A percentile compares a stretch with the other conserved stretches of the same genome.
Conservation (phyloP, 2,329 filamentous ascomycete species). For the Alternaria brassicicola region DNA sequence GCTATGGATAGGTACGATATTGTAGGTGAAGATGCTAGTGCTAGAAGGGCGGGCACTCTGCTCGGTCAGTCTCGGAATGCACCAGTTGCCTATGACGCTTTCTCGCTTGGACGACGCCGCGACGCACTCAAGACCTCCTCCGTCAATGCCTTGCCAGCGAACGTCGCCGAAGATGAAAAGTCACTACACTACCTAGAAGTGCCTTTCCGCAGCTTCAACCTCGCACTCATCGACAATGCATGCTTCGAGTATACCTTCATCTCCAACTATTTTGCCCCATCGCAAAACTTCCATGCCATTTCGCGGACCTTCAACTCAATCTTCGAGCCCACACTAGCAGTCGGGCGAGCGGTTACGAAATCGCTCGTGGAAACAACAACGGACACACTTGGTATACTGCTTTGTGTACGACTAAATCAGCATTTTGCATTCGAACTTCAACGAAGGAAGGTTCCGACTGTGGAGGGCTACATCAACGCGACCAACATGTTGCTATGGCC, state of each 20-base stretch:
- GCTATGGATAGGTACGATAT: conserved; percentile 81
- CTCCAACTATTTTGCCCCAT: conserved; percentile 83
- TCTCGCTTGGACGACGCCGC: conserved; percentile 83
- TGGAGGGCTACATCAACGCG: conserved; percentile 90
- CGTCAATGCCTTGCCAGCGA: conserved; percentile 80
- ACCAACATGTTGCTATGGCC: conserved; percentile 98
- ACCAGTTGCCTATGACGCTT: conserved; percentile 78
- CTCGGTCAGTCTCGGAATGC: conserved; percentile 43
- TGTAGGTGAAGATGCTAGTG: conserved; percentile 76
- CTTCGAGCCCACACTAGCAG: conserved; percentile 86
- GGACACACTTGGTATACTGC: conserved; percentile 83
- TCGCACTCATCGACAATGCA: conserved; percentile 91
- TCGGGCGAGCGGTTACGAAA: conserved; percentile 79
- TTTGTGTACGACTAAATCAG: conserved; percentile 94
- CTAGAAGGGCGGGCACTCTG: conserved; percentile 62
- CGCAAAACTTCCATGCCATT: conserved; percentile 75
- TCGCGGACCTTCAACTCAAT: conserved; percentile 85
- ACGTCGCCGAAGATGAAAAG: conserved; percentile 89
- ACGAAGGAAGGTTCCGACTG: conserved; percentile 83
- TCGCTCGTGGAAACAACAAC: conserved; percentile 75
- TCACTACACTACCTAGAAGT: conserved; percentile 84
- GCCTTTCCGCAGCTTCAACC: conserved; percentile 92
- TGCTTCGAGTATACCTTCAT: conserved; percentile 95
- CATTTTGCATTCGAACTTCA: conserved; percentile 94
- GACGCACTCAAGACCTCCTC: conserved; percentile 78